Evolutionary conservation across 1,139 yeast genomes (phyloP).

Genomic region (Saccharomyces hybrid): DNA sequence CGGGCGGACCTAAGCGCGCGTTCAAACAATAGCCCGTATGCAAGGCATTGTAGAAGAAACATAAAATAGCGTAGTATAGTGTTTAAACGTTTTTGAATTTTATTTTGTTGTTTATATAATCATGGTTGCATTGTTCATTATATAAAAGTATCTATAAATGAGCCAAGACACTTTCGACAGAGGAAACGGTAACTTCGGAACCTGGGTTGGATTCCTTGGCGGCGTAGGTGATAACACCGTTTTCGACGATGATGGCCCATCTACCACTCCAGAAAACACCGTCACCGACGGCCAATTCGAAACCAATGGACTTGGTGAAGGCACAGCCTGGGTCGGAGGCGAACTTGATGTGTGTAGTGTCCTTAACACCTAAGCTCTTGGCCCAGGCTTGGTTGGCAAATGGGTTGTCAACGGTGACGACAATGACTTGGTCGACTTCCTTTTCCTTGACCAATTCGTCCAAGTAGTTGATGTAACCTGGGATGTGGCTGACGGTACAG

Average conservation of each 20-base stretch:
- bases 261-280: conserved; percentile 62
- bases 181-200: conserved; percentile 54
- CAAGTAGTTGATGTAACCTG: conserved; percentile 53
- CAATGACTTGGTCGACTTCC: conserved; percentile 65
- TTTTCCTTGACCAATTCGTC: conserved; percentile 47
- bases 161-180: conserved; percentile 49
- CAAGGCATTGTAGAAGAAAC: no score
- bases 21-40: no score
- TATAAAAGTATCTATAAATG: conserved; percentile 25
- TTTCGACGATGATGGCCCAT: conserved; percentile 61
- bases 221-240: conserved; percentile 56
- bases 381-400: conserved; percentile 81
- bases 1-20: not conserved
- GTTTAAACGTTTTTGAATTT: not conserved
- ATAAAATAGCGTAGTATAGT: not conserved
- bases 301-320: conserved; percentile 58
- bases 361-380: conserved; percentile 46
- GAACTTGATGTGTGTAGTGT: conserved; percentile 46
- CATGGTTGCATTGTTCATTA: not conserved
- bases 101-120: conserved; percentile 1
- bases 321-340: conserved; percentile 66
- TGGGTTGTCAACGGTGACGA: conserved; percentile 74
- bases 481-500: conserved; percentile 75
- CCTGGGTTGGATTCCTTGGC: conserved; percentile 51
- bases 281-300: conserved; percentile 45